phyloP scores from a whole-genome alignment of 352 stramenopile species.

The Phytophthora capsici region DNA sequence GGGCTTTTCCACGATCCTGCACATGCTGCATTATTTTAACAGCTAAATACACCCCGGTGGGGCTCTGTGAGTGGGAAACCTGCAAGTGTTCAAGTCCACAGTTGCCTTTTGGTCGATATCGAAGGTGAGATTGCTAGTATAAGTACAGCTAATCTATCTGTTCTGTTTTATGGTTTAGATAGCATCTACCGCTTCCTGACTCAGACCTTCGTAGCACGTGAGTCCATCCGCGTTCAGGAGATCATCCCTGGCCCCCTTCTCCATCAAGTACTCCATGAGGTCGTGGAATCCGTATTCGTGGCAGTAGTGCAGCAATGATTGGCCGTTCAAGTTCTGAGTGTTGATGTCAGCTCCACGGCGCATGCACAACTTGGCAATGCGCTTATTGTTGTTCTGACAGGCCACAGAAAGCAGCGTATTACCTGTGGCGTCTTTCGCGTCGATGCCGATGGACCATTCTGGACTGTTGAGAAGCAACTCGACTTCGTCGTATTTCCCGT shows the following conservation, averaged over 20 bases:
- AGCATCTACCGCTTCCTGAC: constrained; percentile 80
- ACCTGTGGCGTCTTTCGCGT: constrained; percentile 91
- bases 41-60: constrained; percentile 42
- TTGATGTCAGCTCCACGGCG: constrained; percentile 94
- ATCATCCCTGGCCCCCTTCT: constrained; percentile 94
- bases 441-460: constrained; percentile 92
- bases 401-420: constrained; percentile 95
- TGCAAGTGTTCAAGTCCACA: not conserved
- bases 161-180: constrained; percentile 41
- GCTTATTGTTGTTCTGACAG: constrained; percentile 96
- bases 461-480: constrained; percentile 88
- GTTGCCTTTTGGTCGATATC: not conserved
- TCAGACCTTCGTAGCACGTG: constrained; percentile 95
- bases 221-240: constrained; percentile 93
- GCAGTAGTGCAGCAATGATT: constrained; percentile 94
- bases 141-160: constrained; percentile 13
- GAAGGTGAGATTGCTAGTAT: constrained; percentile 9
- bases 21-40: constrained; percentile 86
- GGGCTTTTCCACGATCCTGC: constrained; percentile 71
- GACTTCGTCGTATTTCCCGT: constrained; percentile 91
- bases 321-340: constrained; percentile 92
- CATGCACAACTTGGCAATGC: constrained; percentile 95
- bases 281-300: constrained; percentile 95
- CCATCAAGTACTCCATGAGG: constrained; percentile 94
- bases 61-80: not conserved